Base-by-base conservation (phyloP, 176 grass and related monocot genomes). In the Rhynchospora breviuscula region DNA sequence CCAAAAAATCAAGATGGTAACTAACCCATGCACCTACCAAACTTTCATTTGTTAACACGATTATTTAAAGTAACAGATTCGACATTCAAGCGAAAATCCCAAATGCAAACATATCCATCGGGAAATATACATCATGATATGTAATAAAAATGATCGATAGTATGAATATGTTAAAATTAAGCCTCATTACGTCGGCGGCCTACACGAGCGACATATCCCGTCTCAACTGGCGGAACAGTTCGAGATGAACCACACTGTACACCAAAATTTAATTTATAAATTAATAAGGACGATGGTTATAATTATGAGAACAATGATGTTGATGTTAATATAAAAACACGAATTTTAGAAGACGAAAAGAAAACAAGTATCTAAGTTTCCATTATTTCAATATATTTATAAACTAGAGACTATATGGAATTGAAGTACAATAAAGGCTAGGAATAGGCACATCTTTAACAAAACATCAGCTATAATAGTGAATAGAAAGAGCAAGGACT, bases 171-270 rank as follows among this genome's bases (percentile, higher is more conserved):
- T 75, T 77, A 23, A 35, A 57, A 46, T 59, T 81, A 88, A 10
- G 31, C 25, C 26, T 67, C 64, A 15, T 90, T 92, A n/a, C 85
- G 81, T 13, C 88, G 87, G 9, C 73, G 88, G 9, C 73, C 92
- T 44, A 97, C 90, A 70, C 85, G 88, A 2, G 90, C 90, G 15
- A 94, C 84, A 19, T 85, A 94, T 66, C 94, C 84, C 81, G 85
- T 71, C 47, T 82, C 92, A 59, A 92, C 91, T 21, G 90, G 87
- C 15, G 89, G 87, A 46, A 97, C 92, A 1, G 92, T 85, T 48
- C 89, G 88, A 79, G 92, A 88, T 1, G 90, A 92, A 13, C 92
- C 92, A 91, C 92, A 94, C 92, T 91, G 22, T 53, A 86, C 13
- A 63, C 18, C n/a, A 63, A 85, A 18, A 85, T 59, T 45, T 1